These are phyloP conservation scores for Teratosphaeria gauchensis DNA, from an alignment of 2,329 filamentous ascomycete species.

Conservation along the genomic window DNA sequence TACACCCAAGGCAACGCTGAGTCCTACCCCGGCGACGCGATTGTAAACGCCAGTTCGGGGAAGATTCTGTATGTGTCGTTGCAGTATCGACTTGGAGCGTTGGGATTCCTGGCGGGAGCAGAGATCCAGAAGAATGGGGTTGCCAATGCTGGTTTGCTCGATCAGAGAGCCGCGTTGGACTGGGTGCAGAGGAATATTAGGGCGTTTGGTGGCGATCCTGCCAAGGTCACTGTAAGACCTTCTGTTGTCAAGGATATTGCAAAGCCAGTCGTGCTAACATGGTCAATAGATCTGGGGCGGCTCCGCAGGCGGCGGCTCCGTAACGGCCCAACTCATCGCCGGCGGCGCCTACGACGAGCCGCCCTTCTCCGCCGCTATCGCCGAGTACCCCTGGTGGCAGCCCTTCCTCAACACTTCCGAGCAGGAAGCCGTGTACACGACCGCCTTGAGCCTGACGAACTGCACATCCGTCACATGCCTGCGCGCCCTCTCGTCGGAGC, in stretches of 20 bases:
- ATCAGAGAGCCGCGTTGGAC: slow-evolving; percentile 19
- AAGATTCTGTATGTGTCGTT: slow-evolving; percentile 25
- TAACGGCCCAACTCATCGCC: slow-evolving; percentile 9
- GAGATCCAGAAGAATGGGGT: slow-evolving; percentile 14
- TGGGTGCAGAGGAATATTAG: slow-evolving; percentile 21
- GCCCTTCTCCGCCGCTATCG: slow-evolving; percentile 35
- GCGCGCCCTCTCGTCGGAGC: slow-evolving; percentile 9
- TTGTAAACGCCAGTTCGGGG: slow-evolving; percentile 24
- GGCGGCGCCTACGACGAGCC: slow-evolving; percentile 17
- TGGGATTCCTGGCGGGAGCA: slow-evolving; percentile 18
- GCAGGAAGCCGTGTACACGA: slow-evolving; percentile 10
- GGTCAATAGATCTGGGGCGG: slow-evolving; percentile 13
- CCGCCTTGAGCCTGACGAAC: slow-evolving; percentile 20
- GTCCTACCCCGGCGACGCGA: slow-evolving; percentile 14
- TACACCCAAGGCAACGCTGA: slow-evolving; percentile 24
- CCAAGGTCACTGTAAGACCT: not conserved
- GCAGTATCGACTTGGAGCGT: slow-evolving; percentile 23
- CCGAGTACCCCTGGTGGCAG: slow-evolving; percentile 28
- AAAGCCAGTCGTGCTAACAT: too few relatives aligned
- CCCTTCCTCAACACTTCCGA: slow-evolving; percentile 13
- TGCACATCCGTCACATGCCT: slow-evolving; percentile 24
- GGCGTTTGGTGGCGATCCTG: slow-evolving; percentile 17
- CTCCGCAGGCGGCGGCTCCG: slow-evolving; percentile 18
- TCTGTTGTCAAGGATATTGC: too few relatives aligned
- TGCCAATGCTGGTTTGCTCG: slow-evolving; percentile 18